phyloP scores from a whole-genome alignment of 257 asterid genomes.

The Penstemon barbatus region DNA sequence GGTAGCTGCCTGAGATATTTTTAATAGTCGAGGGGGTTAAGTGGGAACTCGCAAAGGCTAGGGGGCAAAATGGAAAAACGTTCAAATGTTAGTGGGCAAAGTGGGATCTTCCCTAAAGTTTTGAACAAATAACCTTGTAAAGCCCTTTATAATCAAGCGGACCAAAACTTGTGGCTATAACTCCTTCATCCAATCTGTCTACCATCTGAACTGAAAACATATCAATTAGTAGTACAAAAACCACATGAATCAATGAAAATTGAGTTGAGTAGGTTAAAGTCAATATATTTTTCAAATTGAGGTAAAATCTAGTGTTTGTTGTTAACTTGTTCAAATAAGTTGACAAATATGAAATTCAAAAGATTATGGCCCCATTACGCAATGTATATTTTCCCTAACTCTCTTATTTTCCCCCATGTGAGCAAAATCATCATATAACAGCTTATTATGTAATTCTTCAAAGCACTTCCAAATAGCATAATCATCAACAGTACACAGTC shows the following conservation, averaged over 20 bases:
- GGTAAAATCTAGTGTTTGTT: no score
- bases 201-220: slow-evolving; percentile 61
- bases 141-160: slow-evolving; percentile 87
- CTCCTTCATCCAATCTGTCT: slow-evolving; percentile 83
- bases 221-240: slow-evolving; percentile 1
- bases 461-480: slow-evolving; percentile 15
- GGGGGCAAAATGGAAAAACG: no score
- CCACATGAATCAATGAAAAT: slow-evolving; percentile 2
- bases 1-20: no score
- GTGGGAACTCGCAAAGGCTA: no score
- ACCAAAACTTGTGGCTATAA: slow-evolving; percentile 57
- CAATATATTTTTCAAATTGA: background rate
- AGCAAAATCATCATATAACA: slow-evolving; percentile 5
- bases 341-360: background rate
- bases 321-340: no score
- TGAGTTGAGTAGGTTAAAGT: slow-evolving; percentile 15
- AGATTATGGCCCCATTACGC: slow-evolving; percentile 9
- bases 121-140: slow-evolving; percentile 64
- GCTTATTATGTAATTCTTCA: slow-evolving; percentile 11
- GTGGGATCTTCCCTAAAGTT: slow-evolving; percentile 1
- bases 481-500: slow-evolving; percentile 17
- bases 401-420: no score
- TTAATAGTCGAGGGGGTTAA: no score
- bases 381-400: slow-evolving; percentile 12
- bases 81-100: no score